Evolutionary conservation across 805 yeast species (phyloP).

Genomic region (Maudiozyma turicensis): DNA sequence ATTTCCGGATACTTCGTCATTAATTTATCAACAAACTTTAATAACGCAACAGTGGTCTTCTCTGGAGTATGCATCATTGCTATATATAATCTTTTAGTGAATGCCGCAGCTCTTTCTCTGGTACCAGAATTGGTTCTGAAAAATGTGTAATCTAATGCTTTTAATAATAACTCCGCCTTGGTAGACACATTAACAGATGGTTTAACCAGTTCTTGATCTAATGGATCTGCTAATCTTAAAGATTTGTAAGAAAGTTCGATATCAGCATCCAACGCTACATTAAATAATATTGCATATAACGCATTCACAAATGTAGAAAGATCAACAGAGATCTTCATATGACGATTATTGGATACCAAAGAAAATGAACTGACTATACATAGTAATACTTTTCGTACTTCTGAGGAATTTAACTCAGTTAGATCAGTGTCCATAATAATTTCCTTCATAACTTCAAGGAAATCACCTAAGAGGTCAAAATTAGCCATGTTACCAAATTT

Average conservation of each 20-base stretch:
- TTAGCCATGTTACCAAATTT: slow-evolving; percentile 88
- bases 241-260: slow-evolving; percentile 79
- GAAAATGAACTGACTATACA: slow-evolving; percentile 89
- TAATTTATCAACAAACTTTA: slow-evolving; percentile 71
- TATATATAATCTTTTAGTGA: slow-evolving; percentile 69
- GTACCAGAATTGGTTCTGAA: slow-evolving; percentile 66
- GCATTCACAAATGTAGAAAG: slow-evolving; percentile 70
- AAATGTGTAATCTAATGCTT: slow-evolving; percentile 72
- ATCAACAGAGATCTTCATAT: slow-evolving; percentile 68
- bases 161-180: slow-evolving; percentile 71
- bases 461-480: slow-evolving; percentile 85
- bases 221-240: slow-evolving; percentile 71
- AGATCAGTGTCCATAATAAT: slow-evolving; percentile 46
- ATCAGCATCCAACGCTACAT: slow-evolving; percentile 68
- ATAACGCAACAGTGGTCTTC: slow-evolving; percentile 67
- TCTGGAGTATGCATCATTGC: slow-evolving; percentile 72
- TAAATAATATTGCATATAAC: slow-evolving; percentile 58
- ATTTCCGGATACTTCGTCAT: slow-evolving; percentile 61
- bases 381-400: slow-evolving; percentile 63
- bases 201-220: slow-evolving; percentile 37
- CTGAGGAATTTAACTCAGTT: slow-evolving; percentile 38
- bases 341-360: slow-evolving; percentile 62
- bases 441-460: slow-evolving; percentile 81
- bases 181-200: slow-evolving; percentile 83
- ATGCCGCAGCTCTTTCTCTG: slow-evolving; percentile 60